Evolutionary conservation across 768 basidiomycete species (phyloP).

Genomic region (Tremella mesenterica): DNA sequence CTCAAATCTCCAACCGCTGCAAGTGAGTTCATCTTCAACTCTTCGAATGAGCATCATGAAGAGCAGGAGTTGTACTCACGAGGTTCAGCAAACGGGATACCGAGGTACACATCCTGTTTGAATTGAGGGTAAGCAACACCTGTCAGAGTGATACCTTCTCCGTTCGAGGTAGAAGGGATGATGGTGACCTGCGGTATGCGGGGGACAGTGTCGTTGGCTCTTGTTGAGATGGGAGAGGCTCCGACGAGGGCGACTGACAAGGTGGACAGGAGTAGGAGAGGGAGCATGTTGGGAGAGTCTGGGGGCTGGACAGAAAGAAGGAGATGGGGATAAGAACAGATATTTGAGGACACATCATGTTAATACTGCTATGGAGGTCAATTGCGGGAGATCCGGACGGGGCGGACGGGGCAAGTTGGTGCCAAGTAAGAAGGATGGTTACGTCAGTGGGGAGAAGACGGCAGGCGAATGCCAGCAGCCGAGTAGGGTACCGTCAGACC

Average conservation of each 20-base stretch:
- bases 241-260: not conserved
- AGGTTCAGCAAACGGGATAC: conserved; percentile 39
- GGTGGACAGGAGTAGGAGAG: not conserved
- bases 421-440: too few relatives aligned
- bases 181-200: conserved; percentile 19
- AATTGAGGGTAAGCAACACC: conserved; percentile 16
- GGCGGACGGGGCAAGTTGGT: too few relatives aligned
- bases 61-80: conserved; percentile 16
- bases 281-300: too few relatives aligned
- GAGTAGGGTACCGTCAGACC: too few relatives aligned
- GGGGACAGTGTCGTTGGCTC: not conserved
- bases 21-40: not conserved
- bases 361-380: too few relatives aligned
- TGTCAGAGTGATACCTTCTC: conserved; percentile 12
- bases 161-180: conserved; percentile 20
- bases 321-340: too few relatives aligned
- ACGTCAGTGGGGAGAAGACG: too few relatives aligned
- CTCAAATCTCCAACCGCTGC: conserved; percentile 28
- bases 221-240: not conserved
- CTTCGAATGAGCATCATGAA: too few relatives aligned
- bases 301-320: too few relatives aligned
- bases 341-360: too few relatives aligned
- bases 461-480: too few relatives aligned
- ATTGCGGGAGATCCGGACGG: too few relatives aligned
- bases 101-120: conserved; percentile 30